These are phyloP conservation scores for Alternaria sp. DNA, from an alignment of 2,329 filamentous ascomycete species.

Conservation along the genomic window DNA sequence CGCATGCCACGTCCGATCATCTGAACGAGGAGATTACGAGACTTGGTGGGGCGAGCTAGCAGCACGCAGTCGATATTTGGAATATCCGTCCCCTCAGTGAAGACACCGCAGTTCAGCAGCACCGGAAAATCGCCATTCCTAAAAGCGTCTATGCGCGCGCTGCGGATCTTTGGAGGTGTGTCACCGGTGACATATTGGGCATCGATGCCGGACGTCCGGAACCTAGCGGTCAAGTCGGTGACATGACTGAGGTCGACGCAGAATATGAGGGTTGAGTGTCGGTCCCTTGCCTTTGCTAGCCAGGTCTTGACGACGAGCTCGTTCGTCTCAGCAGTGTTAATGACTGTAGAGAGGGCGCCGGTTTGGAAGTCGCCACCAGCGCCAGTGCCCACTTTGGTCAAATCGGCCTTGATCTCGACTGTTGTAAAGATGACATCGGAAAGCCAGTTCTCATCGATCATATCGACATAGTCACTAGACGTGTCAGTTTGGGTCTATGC, in stretches of 20 bases:
- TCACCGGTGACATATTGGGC: slow-evolving; percentile 86
- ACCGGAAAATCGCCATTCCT: slow-evolving; percentile 79
- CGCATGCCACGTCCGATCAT: slow-evolving; percentile 98
- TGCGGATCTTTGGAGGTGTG: slow-evolving; percentile 72
- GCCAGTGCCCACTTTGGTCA: slow-evolving; percentile 71
- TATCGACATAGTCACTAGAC: slow-evolving; percentile 69
- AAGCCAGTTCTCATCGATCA: slow-evolving; percentile 91
- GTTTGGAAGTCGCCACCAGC: slow-evolving; percentile 79
- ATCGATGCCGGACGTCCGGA: slow-evolving; percentile 78
- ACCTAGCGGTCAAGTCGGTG: slow-evolving; percentile 72
- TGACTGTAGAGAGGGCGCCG: slow-evolving; percentile 75
- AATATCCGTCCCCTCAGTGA: slow-evolving; percentile 97
- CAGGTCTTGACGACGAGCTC: slow-evolving; percentile 85
- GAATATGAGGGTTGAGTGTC: slow-evolving; percentile 90
- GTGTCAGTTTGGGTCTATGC: slow-evolving; percentile 2
- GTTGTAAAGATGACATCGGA: slow-evolving; percentile 94
- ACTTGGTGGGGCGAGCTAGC: slow-evolving; percentile 85
- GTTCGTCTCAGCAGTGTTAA: slow-evolving; percentile 84
- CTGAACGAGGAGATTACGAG: slow-evolving; percentile 90
- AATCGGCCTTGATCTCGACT: slow-evolving; percentile 79
- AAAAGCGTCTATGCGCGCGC: slow-evolving; percentile 76
- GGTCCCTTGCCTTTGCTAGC: slow-evolving; percentile 73
- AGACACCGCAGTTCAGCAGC: slow-evolving; percentile 92
- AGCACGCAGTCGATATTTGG: slow-evolving; percentile 96
- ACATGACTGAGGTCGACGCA: slow-evolving; percentile 92